Conservation (phyloP, 2,329 filamentous ascomycete genomes). For the Fusarium pilosicola region DNA sequence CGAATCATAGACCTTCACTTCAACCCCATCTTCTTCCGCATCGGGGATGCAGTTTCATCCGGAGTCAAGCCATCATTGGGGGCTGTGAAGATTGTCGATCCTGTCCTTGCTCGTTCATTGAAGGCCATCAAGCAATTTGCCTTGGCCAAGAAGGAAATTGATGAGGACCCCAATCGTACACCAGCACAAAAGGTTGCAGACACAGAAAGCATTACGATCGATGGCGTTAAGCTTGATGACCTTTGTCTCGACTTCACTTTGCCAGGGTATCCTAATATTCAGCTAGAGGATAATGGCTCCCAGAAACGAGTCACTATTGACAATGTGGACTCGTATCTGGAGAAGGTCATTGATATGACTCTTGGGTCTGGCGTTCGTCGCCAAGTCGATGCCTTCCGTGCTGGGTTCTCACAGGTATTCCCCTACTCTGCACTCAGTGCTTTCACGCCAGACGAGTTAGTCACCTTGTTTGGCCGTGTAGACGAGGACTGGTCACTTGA, state of each 20-base stretch:
- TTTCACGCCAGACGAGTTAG: slow-evolving; percentile 94
- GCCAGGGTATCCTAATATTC: slow-evolving; percentile 88
- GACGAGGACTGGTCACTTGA: slow-evolving; percentile 98
- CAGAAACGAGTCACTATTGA: slow-evolving; percentile 84
- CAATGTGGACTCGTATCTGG: slow-evolving; percentile 89
- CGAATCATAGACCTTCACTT: slow-evolving; percentile 98
- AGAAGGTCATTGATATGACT: slow-evolving; percentile 91
- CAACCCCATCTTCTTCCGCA: slow-evolving; percentile 97
- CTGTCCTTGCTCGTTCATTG: slow-evolving; percentile 84
- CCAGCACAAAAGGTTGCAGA: slow-evolving; percentile 76
- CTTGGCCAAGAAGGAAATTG: slow-evolving; percentile 82
- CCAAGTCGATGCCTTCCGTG: slow-evolving; percentile 90
- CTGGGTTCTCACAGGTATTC: slow-evolving; percentile 95
- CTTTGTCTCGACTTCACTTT: slow-evolving; percentile 93
- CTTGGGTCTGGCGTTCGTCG: slow-evolving; percentile 86
- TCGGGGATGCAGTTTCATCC: slow-evolving; percentile 73
- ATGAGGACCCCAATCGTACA: slow-evolving; percentile 74
- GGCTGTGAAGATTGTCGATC: slow-evolving; percentile 88
- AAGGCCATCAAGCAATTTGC: slow-evolving; percentile 89
- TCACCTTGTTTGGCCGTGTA: slow-evolving; percentile 90
- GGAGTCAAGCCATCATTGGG: slow-evolving; percentile 84
- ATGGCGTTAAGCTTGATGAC: slow-evolving; percentile 84
- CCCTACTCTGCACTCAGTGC: slow-evolving; percentile 91
- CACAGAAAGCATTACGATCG: slow-evolving; percentile 75
- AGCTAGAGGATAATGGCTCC: slow-evolving; percentile 79